Percentiles rank a stretch among this genome's conserved stretches.
Conservation (phyloP, 2,329 filamentous ascomycete genomes). For the Xenoacremonium recifei region DNA sequence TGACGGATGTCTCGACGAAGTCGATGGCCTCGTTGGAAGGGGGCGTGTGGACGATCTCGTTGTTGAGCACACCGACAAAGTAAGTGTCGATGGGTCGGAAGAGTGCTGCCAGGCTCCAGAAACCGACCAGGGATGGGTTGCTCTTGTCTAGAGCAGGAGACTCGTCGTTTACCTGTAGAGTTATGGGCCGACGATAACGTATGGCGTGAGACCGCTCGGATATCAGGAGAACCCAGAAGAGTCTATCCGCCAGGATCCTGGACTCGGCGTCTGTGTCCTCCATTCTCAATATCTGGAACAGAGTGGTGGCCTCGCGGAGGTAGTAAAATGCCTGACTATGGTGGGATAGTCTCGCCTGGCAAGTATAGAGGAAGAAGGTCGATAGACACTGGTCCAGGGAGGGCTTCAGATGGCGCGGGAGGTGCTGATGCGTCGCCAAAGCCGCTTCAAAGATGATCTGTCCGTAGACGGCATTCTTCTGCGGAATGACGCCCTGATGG, state of each 20-base stretch:
- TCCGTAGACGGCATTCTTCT: slow-evolving; percentile 38
- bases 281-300: slow-evolving; percentile 34
- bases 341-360: slow-evolving; percentile 40
- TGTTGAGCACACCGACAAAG: slow-evolving; percentile 41
- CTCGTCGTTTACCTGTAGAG: slow-evolving; percentile 39
- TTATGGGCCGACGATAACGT: slow-evolving; percentile 42
- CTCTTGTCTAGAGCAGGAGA: slow-evolving; percentile 31
- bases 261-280: slow-evolving; percentile 24
- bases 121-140: slow-evolving; percentile 33
- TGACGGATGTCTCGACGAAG: slow-evolving; percentile 35
- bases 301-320: slow-evolving; percentile 41
- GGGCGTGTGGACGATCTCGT: slow-evolving; percentile 31
- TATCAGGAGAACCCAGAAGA: slow-evolving; percentile 45
- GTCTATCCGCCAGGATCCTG: slow-evolving; percentile 29
- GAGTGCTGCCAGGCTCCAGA: slow-evolving; percentile 39
- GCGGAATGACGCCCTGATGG: slow-evolving; percentile 30
- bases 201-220: slow-evolving; percentile 45
- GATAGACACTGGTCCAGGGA: slow-evolving; percentile 39
- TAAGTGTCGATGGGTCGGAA: slow-evolving; percentile 42
- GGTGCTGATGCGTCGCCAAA: slow-evolving; percentile 31
- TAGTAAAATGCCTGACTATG: slow-evolving; percentile 44
- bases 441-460: slow-evolving; percentile 37
- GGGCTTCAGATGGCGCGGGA: slow-evolving; percentile 33
- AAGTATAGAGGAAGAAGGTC: slow-evolving; percentile 45
- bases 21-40: slow-evolving; percentile 33